A percentile compares a stretch with the other conserved stretches of the same genome.
Conservation (phyloP, 2,329 filamentous ascomycete genomes). For the Periglandula ipomoeae region DNA sequence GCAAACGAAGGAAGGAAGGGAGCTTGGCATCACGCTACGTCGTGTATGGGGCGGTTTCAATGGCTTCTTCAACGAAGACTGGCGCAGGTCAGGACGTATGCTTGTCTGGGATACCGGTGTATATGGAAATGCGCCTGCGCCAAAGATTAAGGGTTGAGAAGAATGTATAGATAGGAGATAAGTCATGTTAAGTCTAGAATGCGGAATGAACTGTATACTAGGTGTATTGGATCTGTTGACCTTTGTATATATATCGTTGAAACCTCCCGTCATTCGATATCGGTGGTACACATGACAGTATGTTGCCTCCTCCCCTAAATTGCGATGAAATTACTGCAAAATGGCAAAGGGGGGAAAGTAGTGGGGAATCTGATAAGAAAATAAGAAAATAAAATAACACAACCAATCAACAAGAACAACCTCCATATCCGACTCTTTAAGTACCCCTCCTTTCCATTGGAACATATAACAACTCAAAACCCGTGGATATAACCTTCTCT, state of each 20-base stretch:
- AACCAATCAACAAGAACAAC: background rate
- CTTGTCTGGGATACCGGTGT: slow-evolving; percentile 50
- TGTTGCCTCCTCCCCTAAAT: background rate
- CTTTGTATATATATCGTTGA: too few relatives aligned
- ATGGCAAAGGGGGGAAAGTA: background rate
- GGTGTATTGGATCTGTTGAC: too few relatives aligned
- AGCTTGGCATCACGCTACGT: slow-evolving; percentile 31
- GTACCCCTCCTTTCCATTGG: background rate
- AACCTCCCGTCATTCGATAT: too few relatives aligned
- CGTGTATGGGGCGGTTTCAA: slow-evolving; percentile 51
- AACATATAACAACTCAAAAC: background rate
- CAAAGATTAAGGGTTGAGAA: background rate
- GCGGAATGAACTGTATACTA: too few relatives aligned
- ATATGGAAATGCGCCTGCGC: slow-evolving; percentile 7
- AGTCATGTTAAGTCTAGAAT: too few relatives aligned
- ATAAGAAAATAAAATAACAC: background rate
- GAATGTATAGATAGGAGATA: background rate
- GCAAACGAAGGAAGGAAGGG: slow-evolving; percentile 26
- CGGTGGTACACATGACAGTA: too few relatives aligned
- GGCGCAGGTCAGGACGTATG: slow-evolving; percentile 44
- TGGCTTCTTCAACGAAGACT: slow-evolving; percentile 54
- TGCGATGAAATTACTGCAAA: background rate
- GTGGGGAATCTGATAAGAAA: background rate
- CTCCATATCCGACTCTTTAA: background rate
- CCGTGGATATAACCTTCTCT: background rate